Evolutionary conservation across 495 filamentous ascomycete species (phyloP).

Genomic region (Penicillium turbatum): DNA sequence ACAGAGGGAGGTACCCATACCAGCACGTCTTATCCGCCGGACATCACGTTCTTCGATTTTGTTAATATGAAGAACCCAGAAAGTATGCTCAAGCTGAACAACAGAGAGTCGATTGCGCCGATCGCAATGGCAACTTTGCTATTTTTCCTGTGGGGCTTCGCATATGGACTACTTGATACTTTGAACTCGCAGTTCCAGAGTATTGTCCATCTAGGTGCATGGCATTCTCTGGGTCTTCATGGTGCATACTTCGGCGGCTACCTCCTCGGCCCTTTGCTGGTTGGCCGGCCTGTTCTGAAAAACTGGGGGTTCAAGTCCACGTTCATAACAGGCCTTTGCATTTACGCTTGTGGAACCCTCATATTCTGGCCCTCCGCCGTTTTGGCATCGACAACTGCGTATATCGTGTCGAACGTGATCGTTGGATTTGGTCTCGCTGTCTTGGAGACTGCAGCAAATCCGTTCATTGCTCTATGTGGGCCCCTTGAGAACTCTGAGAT

Average conservation of each 20-base stretch:
- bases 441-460: conserved; percentile 62
- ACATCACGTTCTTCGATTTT: conserved; percentile 68
- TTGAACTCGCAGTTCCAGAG: conserved; percentile 60
- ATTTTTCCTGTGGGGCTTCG: conserved; percentile 86
- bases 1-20: conserved; percentile 32
- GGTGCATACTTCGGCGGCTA: conserved; percentile 64
- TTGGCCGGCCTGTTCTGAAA: conserved; percentile 55
- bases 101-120: conserved; percentile 53
- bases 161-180: conserved; percentile 74
- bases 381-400: conserved; percentile 60
- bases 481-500: conserved; percentile 62
- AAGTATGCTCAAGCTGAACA: conserved; percentile 65
- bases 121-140: conserved; percentile 64
- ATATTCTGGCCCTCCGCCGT: conserved; percentile 72
- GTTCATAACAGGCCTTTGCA: conserved; percentile 59
- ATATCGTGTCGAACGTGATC: conserved; percentile 63
- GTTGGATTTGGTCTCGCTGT: conserved; percentile 60
- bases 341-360: conserved; percentile 62
- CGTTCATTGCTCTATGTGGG: conserved; percentile 65
- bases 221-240: conserved; percentile 55
- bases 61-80: conserved; percentile 75
- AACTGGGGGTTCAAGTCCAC: conserved; percentile 64
- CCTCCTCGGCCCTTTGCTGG: conserved; percentile 52
- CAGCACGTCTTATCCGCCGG: conserved; percentile 28
- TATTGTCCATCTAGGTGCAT: conserved; percentile 43